Evolutionary conservation across 495 filamentous ascomycete species (phyloP), one percentile per base, ranked within the genome.

Genomic region (Stereocaulon alpinum): DNA sequence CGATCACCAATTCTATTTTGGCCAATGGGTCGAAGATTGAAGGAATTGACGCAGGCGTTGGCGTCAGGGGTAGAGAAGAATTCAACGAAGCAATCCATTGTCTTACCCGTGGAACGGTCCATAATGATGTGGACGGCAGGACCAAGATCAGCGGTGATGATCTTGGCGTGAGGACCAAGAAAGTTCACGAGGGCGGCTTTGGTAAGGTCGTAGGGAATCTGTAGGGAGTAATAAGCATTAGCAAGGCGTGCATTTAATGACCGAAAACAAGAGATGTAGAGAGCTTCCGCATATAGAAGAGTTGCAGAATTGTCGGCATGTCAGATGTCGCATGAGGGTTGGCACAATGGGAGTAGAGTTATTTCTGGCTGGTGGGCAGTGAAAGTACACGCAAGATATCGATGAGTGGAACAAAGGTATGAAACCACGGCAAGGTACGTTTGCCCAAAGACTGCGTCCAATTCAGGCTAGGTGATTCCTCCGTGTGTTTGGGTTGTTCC

Each of bases 61-160:
- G 87, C 87, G 66, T 85, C 82, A 0, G 71, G 60, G 0, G 71
- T 58, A 6, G 73, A 78, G 34, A 72, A 56, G 50, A 91, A 83
- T 65, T 93, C 88, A 34, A 88, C 81, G 62, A 75, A 93, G 59
- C 80, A 85, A 54, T 91, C 86, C 70, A 84, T 81, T 0, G 88
- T 91, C 77, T 91, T 92, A 50, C 80, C 79, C 1, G 85, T 87
- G 0, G 81, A 74, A 9, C 86, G 83, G 53, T 92, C 88, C 86
- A 93, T 89, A 63, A 90, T 87, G 61, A 93, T 89, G 64, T 93
- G 88, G 11, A 91, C 72, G 0, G 86, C 76, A 54, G 82, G 83
- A 6, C 83, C 75, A 2, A 69, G 63, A 48, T 82, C 79, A 45
- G 74, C 73, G 37, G 65, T 58, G 41, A 86, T 70, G 41, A 88